A percentile compares a stretch with the other conserved stretches of the same genome.
These are phyloP conservation scores for Schizochytrium sp. DNA, from an alignment of 108 stramenopile genomes.

Conservation along the genomic window DNA sequence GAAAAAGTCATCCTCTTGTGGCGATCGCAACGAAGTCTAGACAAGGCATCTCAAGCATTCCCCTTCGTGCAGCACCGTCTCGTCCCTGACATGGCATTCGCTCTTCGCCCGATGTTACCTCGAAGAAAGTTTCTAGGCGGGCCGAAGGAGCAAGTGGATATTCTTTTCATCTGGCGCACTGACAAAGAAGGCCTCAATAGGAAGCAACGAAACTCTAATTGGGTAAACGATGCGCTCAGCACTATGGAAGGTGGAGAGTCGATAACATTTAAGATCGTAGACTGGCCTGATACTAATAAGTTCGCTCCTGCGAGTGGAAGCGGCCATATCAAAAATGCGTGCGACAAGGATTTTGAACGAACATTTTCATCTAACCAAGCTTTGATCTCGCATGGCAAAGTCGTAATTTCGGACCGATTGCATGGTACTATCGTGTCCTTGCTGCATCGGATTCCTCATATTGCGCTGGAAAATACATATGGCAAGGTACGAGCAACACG, in stretches of 20 bases:
- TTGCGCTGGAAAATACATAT: slow-evolving; percentile 19
- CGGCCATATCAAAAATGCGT: background rate
- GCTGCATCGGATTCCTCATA: background rate
- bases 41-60: background rate
- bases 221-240: background rate
- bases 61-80: slow-evolving; percentile 46
- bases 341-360: slow-evolving; percentile 6
- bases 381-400: background rate
- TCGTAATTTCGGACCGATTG: background rate
- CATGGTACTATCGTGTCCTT: slow-evolving; percentile 1
- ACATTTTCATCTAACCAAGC: background rate
- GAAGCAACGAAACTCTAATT: background rate
- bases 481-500: background rate
- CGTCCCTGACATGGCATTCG: slow-evolving; percentile 20
- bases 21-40: background rate
- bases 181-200: background rate
- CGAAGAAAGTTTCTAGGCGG: background rate
- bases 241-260: background rate
- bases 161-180: slow-evolving; percentile 5
- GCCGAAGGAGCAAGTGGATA: background rate
- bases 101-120: background rate
- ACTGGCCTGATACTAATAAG: background rate
- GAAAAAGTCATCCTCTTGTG: background rate
- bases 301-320: background rate
- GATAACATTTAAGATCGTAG: background rate